Percentiles rank a stretch among this genome's conserved stretches.
Evolutionary conservation across 2,329 filamentous ascomycete genomes (phyloP).

Genomic region (Fusarium sp.): DNA sequence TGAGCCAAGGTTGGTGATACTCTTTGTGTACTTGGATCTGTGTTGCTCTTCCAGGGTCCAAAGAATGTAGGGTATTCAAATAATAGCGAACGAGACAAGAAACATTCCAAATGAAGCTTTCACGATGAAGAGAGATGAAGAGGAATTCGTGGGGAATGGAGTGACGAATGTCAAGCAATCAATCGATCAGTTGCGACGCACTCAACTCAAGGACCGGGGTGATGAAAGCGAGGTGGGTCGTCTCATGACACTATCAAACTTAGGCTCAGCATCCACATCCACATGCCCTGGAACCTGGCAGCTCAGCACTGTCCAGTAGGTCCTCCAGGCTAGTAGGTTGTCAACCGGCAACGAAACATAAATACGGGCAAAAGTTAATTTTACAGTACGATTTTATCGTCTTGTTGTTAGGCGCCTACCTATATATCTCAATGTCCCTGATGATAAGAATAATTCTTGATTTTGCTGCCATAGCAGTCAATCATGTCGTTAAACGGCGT

Average conservation of each 20-base stretch:
- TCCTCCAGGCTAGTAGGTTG: constrained; percentile 3
- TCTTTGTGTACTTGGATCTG: neutral
- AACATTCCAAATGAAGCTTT: constrained; percentile 39
- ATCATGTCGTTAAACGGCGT: neutral
- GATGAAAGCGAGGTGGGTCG: constrained; percentile 40
- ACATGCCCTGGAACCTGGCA: constrained; percentile 8
- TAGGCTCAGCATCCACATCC: constrained; percentile 28
- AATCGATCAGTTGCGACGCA: constrained; percentile 7
- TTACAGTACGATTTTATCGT: neutral
- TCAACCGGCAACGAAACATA: constrained; percentile 5
- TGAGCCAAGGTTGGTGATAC: constrained; percentile 16
- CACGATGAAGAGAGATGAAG: constrained; percentile 29
- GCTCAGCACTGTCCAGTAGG: neutral
- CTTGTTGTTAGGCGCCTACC: neutral
- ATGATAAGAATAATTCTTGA: neutral
- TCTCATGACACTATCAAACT: constrained; percentile 40
- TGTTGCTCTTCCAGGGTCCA: neutral
- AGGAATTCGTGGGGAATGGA: constrained; percentile 43
- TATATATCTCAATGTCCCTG: neutral
- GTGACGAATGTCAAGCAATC: constrained; percentile 38
- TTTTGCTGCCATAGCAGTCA: neutral
- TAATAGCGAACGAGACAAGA: constrained; percentile 20
- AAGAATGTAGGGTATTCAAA: constrained; percentile 25
- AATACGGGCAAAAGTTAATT: constrained; percentile 1
- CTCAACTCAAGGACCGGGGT: constrained; percentile 36